These are phyloP conservation scores for Trametes maxima DNA, from an alignment of 768 basidiomycete species.

Conservation along the genomic window DNA sequence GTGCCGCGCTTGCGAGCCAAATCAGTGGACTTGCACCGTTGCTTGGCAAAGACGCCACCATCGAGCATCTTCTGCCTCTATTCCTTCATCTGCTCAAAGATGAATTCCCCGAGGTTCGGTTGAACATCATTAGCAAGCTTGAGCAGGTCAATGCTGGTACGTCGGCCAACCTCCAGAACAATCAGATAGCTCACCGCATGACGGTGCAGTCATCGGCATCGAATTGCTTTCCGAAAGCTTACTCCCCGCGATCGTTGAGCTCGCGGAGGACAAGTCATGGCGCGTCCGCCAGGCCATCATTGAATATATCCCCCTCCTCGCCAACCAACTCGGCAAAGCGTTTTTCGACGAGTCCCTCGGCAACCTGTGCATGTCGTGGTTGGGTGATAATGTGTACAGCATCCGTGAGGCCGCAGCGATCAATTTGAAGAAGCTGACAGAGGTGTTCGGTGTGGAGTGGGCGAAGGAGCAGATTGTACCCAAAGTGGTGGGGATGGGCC, in stretches of 20 bases:
- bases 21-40: conserved; percentile 96
- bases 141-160: conserved; percentile 92
- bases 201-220: conserved; percentile 89
- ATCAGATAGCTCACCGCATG: conserved; percentile 10
- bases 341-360: conserved; percentile 99
- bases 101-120: conserved; percentile 95
- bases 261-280: conserved; percentile 99
- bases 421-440: conserved; percentile 95
- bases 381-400: conserved; percentile 97
- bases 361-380: conserved; percentile 98
- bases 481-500: conserved; percentile 95
- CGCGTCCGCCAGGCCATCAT: conserved; percentile 99
- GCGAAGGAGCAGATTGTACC: conserved; percentile 92
- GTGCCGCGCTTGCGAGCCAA: conserved; percentile 93
- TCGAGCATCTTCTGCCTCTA: conserved; percentile 93
- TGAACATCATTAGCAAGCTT: conserved; percentile 98
- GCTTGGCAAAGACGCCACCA: conserved; percentile 89
- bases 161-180: neutral
- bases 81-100: conserved; percentile 98
- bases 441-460: conserved; percentile 99
- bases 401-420: conserved; percentile 98
- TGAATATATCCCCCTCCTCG: conserved; percentile 98
- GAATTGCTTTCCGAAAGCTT: conserved; percentile 92
- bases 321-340: conserved; percentile 93
- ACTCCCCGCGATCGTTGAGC: conserved; percentile 94